These are phyloP conservation scores for Lichtheimia hyalospora DNA, from an alignment of 371 early-diverging fungal species.

Conservation along the genomic window DNA sequence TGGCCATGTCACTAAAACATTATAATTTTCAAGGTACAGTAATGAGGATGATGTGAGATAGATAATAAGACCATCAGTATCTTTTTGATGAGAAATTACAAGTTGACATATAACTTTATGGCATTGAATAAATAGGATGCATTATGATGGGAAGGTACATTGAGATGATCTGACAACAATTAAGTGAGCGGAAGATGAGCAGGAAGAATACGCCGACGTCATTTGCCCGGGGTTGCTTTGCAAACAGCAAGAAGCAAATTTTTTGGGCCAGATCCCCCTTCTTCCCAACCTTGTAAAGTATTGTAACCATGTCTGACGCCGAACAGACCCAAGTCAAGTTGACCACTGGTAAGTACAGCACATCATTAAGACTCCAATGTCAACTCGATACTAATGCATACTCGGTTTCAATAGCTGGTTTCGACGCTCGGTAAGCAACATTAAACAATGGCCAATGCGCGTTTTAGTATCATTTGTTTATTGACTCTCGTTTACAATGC, in stretches of 20 bases:
- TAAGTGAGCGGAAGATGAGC: too few species aligned
- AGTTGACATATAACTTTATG: too few species aligned
- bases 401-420: constrained; percentile 17
- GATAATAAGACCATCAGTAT: too few species aligned
- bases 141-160: too few species aligned
- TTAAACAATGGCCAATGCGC: background rate
- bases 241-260: background rate
- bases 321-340: constrained; percentile 16
- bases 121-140: too few species aligned
- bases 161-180: too few species aligned
- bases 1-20: too few species aligned
- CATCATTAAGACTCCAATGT: background rate
- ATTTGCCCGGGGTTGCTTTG: constrained; percentile 3
- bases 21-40: too few species aligned
- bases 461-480: background rate
- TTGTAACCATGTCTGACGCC: constrained; percentile 18
- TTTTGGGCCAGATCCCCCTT: background rate
- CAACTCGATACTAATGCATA: background rate
- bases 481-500: constrained; percentile 13
- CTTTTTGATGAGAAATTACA: too few species aligned
- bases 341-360: constrained; percentile 17
- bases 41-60: too few species aligned
- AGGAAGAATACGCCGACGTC: background rate
- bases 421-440: constrained; percentile 20
- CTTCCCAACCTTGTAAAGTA: background rate